These are phyloP conservation scores for Tolypocladium tundrense DNA, from an alignment of 2,329 filamentous ascomycete species.

Conservation along the genomic window DNA sequence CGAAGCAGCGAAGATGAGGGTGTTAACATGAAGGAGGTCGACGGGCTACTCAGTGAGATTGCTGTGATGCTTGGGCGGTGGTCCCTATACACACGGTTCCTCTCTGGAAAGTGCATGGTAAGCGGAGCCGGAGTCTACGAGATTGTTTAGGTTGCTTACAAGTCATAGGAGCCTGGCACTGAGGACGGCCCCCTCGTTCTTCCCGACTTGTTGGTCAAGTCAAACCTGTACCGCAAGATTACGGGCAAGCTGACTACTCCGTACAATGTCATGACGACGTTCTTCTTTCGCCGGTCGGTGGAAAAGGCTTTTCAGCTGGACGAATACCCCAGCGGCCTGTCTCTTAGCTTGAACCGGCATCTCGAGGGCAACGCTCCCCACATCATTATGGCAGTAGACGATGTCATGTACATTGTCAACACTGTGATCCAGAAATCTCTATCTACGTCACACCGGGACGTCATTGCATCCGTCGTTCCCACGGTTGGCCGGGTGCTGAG, in stretches of 20 bases:
- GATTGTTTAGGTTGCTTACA: conserved; percentile 5
- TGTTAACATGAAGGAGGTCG: conserved; percentile 94
- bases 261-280: conserved; percentile 87
- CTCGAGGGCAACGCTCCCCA: conserved; percentile 74
- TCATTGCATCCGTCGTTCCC: conserved; percentile 69
- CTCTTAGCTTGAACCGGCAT: conserved; percentile 61
- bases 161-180: conserved; percentile 36
- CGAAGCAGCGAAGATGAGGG: conserved; percentile 76
- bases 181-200: conserved; percentile 50
- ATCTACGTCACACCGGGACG: conserved; percentile 71
- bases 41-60: conserved; percentile 77
- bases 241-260: conserved; percentile 62
- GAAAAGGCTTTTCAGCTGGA: conserved; percentile 97
- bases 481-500: conserved; percentile 71
- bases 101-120: conserved; percentile 78
- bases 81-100: conserved; percentile 84
- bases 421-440: conserved; percentile 80
- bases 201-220: conserved; percentile 67
- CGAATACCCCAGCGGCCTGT: conserved; percentile 71
- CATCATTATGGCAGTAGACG: conserved; percentile 91
- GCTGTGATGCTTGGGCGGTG: conserved; percentile 87
- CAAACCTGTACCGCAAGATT: conserved; percentile 72
- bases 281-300: conserved; percentile 92
- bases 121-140: conserved; percentile 15
- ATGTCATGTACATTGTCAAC: conserved; percentile 99